Percentiles rank a stretch among this genome's conserved stretches.
phyloP scores from a whole-genome alignment of 805 yeast species.

The Yamadazyma phyllophila region DNA sequence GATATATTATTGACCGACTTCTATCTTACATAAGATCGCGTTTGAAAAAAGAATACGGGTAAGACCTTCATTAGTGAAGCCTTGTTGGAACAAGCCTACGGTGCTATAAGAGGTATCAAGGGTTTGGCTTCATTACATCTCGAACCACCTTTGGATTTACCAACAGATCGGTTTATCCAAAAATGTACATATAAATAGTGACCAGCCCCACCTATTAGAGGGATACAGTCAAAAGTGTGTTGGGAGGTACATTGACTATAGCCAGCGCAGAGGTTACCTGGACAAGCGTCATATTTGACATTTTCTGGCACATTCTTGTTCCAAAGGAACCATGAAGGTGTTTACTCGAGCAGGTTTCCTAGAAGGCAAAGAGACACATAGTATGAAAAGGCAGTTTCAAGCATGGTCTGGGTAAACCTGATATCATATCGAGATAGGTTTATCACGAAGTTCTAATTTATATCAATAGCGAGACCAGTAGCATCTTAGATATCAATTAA shows the following conservation, averaged over 20 bases:
- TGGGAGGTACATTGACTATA: slow-evolving; percentile 35
- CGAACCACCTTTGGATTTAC: too few species aligned
- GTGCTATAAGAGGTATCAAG: slow-evolving; percentile 80
- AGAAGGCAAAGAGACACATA: slow-evolving; percentile 22
- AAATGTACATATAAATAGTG: slow-evolving; percentile 25
- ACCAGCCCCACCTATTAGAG: slow-evolving; percentile 31
- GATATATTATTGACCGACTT: too few species aligned
- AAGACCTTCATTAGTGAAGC: slow-evolving; percentile 58
- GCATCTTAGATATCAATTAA: too few species aligned
- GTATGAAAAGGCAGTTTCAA: neutral
- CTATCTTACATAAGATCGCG: too few species aligned
- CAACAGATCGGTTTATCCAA: too few species aligned
- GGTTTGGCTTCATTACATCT: slow-evolving; percentile 69
- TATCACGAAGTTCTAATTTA: neutral
- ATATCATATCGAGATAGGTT: neutral
- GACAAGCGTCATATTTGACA: slow-evolving; percentile 27
- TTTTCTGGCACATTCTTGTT: slow-evolving; percentile 22
- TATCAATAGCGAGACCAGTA: too few species aligned
- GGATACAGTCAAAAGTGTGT: slow-evolving; percentile 33
- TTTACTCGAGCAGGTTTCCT: slow-evolving; percentile 29
- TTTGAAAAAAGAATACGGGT: slow-evolving; percentile 91
- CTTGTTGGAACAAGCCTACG: slow-evolving; percentile 47
- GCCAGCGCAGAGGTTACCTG: slow-evolving; percentile 26
- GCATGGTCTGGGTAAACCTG: neutral
- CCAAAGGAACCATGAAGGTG: slow-evolving; percentile 27